These are phyloP conservation scores for Ustilago lituana DNA, from an alignment of 1,284 basidiomycete species.

Conservation along the genomic window DNA sequence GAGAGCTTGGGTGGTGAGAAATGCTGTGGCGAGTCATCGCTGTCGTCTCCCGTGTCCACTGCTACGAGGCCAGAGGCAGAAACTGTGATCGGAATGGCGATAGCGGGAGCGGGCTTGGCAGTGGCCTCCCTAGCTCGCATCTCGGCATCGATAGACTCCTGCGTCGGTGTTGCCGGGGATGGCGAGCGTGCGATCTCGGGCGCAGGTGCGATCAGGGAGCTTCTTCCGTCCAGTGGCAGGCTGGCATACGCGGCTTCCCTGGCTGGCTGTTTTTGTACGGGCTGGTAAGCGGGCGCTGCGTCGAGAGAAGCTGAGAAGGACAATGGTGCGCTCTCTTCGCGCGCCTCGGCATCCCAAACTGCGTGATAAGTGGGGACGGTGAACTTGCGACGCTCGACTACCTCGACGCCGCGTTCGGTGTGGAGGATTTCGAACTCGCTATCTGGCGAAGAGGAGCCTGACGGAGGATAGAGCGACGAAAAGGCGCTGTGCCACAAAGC, in stretches of 20 bases:
- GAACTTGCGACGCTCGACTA: conserved; percentile 71
- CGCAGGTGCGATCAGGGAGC: conserved; percentile 80
- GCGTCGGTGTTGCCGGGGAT: conserved; percentile 46
- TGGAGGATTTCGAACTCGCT: conserved; percentile 53
- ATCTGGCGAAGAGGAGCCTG: conserved; percentile 59
- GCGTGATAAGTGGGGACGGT: conserved; percentile 77
- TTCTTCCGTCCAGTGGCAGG: conserved; percentile 83
- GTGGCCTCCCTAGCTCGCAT: conserved; percentile 1
- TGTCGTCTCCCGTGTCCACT: conserved; percentile 6
- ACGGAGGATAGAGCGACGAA: conserved; percentile 80
- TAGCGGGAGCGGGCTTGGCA: not conserved
- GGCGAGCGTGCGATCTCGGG: conserved; percentile 56
- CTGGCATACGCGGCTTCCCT: conserved; percentile 78
- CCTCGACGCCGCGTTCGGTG: conserved; percentile 59
- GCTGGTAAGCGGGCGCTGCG: not conserved
- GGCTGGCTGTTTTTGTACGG: conserved; percentile 35
- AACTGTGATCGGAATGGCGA: conserved; percentile 9
- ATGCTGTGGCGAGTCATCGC: conserved; percentile 29
- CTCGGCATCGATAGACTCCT: conserved; percentile 32
- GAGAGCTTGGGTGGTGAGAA: conserved; percentile 62
- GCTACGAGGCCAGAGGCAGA: conserved; percentile 8
- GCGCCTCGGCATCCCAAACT: conserved; percentile 74
- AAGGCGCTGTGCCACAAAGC: conserved; percentile 91
- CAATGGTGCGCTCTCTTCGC: conserved; percentile 1
- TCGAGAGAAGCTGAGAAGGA: not conserved